phyloP scores from a whole-genome alignment of 345 rosid genomes.

The Citrus hindsii region DNA sequence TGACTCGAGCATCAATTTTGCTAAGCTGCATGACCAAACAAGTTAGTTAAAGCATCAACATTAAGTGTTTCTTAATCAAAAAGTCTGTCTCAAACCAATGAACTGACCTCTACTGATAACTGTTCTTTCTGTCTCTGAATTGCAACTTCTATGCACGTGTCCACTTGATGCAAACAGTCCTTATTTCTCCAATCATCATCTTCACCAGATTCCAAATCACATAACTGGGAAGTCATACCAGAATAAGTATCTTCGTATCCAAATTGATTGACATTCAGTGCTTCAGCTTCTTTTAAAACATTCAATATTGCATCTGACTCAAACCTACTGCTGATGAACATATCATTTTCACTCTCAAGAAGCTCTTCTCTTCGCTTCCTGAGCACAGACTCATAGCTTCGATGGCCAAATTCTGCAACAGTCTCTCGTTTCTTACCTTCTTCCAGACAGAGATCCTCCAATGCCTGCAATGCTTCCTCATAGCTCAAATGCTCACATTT shows the following conservation, averaged over 20 bases:
- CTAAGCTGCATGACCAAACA: slow-evolving; percentile 57
- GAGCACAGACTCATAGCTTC: slow-evolving; percentile 62
- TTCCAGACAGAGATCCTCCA: slow-evolving; percentile 80
- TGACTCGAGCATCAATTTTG: slow-evolving; percentile 73
- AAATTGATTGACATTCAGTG: slow-evolving; percentile 63
- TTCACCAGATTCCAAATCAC: slow-evolving; percentile 88
- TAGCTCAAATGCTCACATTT: slow-evolving; percentile 75
- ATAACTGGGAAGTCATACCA: slow-evolving; percentile 59
- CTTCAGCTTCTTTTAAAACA: slow-evolving; percentile 74
- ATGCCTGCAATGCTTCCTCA: slow-evolving; percentile 78
- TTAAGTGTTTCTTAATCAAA: neutral
- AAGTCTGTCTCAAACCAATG: slow-evolving; percentile 17
- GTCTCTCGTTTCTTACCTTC: slow-evolving; percentile 79
- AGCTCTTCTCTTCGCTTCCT: slow-evolving; percentile 71
- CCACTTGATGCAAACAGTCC: slow-evolving; percentile 65
- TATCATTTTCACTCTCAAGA: slow-evolving; percentile 51
- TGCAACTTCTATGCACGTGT: slow-evolving; percentile 72
- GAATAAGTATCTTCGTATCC: slow-evolving; percentile 64
- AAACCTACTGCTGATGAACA: slow-evolving; percentile 41
- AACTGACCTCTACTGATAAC: slow-evolving; percentile 65
- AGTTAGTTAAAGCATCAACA: slow-evolving; percentile 8
- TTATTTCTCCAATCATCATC: slow-evolving; percentile 68
- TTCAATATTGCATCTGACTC: slow-evolving; percentile 73
- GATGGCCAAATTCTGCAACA: slow-evolving; percentile 43
- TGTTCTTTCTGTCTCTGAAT: slow-evolving; percentile 84